phyloP scores from a whole-genome alignment of 2,329 filamentous ascomycete genomes.

The Arthrobotrys sphaeroides region DNA sequence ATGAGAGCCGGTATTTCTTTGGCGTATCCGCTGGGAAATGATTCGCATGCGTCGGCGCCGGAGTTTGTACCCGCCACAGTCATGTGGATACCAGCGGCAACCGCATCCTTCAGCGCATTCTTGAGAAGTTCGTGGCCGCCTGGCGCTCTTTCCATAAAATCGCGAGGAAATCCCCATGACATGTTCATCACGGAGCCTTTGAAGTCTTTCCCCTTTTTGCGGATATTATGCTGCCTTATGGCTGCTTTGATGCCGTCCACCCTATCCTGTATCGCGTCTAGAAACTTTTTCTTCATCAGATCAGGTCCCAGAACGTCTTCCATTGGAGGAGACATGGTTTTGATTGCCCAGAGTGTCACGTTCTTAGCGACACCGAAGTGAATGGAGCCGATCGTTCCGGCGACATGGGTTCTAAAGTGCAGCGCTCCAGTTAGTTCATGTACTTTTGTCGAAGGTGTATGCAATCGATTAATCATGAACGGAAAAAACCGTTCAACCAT shows the following conservation, averaged over 20 bases:
- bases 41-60: not conserved
- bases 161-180: slow-evolving; percentile 10
- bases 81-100: slow-evolving; percentile 24
- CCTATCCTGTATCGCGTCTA: not conserved
- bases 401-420: not conserved
- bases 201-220: slow-evolving; percentile 13
- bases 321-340: not conserved
- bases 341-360: not conserved
- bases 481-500: not conserved
- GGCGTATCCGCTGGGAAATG: not conserved
- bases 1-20: slow-evolving; percentile 25
- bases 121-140: not conserved
- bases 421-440: not conserved
- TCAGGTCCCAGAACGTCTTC: not conserved
- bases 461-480: not conserved
- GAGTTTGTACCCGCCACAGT: slow-evolving; percentile 4
- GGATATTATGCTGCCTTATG: slow-evolving; percentile 4
- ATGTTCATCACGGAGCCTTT: slow-evolving; percentile 35
- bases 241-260: not conserved
- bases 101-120: not conserved
- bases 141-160: not conserved
- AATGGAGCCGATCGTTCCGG: slow-evolving; percentile 1
- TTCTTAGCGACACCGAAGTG: slow-evolving; percentile 21
- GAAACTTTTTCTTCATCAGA: not conserved
- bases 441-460: not conserved